Conservation (phyloP, 768 basidiomycete species). For the Chiua virens region DNA sequence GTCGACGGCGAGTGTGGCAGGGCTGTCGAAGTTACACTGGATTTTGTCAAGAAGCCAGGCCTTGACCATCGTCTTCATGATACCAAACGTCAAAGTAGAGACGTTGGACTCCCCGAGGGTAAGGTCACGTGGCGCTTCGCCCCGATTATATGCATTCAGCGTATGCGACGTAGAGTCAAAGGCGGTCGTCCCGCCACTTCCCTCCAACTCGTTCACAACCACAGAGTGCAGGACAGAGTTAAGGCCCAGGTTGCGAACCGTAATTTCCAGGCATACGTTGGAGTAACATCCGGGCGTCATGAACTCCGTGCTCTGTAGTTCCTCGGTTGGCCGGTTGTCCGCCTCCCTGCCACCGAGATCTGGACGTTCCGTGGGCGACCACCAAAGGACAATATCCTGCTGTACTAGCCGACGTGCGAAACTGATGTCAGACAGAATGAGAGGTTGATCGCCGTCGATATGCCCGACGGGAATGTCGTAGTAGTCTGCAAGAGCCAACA, state of each 20-base stretch:
- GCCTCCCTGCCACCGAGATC: slow-evolving; percentile 94
- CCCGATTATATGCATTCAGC: slow-evolving; percentile 81
- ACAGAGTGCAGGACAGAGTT: slow-evolving; percentile 93
- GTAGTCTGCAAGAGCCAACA: slow-evolving; percentile 80
- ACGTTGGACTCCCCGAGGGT: slow-evolving; percentile 88
- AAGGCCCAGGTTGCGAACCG: slow-evolving; percentile 89
- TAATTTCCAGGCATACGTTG: slow-evolving; percentile 89
- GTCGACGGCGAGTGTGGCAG: slow-evolving; percentile 72
- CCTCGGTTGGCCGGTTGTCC: slow-evolving; percentile 74
- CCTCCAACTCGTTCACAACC: slow-evolving; percentile 95
- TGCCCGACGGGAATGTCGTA: slow-evolving; percentile 94
- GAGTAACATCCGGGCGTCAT: slow-evolving; percentile 82
- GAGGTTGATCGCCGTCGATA: slow-evolving; percentile 84
- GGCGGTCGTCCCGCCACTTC: slow-evolving; percentile 88
- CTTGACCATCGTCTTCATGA: slow-evolving; percentile 87
- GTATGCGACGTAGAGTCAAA: slow-evolving; percentile 94
- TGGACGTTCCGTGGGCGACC: slow-evolving; percentile 86
- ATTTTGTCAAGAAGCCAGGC: slow-evolving; percentile 89
- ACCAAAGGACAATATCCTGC: slow-evolving; percentile 95
- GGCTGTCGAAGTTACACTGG: slow-evolving; percentile 60
- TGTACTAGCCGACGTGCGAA: slow-evolving; percentile 85
- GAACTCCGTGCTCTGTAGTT: slow-evolving; percentile 84
- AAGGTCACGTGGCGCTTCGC: slow-evolving; percentile 58
- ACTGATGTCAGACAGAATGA: slow-evolving; percentile 86
- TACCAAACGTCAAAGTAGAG: slow-evolving; percentile 81